Evolutionary conservation across 2,329 filamentous ascomycete genomes (phyloP), one percentile per base, ranked within the genome.

Genomic region (Colletotrichum salicis): DNA sequence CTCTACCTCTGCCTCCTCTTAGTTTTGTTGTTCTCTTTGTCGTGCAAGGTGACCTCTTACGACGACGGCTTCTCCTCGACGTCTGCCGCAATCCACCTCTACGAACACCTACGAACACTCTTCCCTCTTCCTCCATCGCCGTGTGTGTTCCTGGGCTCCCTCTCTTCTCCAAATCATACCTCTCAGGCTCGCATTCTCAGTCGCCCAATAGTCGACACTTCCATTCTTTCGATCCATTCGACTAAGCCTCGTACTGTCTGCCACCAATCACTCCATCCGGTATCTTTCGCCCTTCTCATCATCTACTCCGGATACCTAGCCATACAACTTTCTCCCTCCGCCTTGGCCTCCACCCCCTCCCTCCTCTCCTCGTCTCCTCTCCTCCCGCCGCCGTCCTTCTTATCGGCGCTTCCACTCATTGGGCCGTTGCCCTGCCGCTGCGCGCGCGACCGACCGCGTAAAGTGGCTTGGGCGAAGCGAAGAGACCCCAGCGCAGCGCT

Each of bases 361-460:
- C 55, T 48, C 19, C 41, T 56, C 64, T n/a, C 37, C 37, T n/a
- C 58, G 15, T 48, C 41, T 48, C 19, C 41, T 48, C 41, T 22
- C 41, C 19, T 48, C 41, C 41, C 41, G 41, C 41, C 41, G 41
- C 41, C 19, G 41, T 48, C 41, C 41, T 48, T 58, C 60, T 63
- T 58, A 67, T 64, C 70, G 35, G 22, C 29, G 51, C 15, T 11
- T 22, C 35, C 37, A 33, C 31, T 48, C 55, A 71, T 71, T 71
- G 59, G 60, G 24, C 65, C 45, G 41, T 64, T 64, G 35, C 61
- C 59, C 41, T 41, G 48, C 35, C 35, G 13, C 59, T 70, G 70
- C 70, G 70, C 70, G 70, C 70, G 70, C 70, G 70, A 72, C 69
- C 69, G 54, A 71, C 65, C 65, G 65, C 70, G 70, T 72, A 64